These are phyloP conservation scores for Marasmius tenuissimus DNA, from an alignment of 1,284 basidiomycete species.

Conservation along the genomic window DNA sequence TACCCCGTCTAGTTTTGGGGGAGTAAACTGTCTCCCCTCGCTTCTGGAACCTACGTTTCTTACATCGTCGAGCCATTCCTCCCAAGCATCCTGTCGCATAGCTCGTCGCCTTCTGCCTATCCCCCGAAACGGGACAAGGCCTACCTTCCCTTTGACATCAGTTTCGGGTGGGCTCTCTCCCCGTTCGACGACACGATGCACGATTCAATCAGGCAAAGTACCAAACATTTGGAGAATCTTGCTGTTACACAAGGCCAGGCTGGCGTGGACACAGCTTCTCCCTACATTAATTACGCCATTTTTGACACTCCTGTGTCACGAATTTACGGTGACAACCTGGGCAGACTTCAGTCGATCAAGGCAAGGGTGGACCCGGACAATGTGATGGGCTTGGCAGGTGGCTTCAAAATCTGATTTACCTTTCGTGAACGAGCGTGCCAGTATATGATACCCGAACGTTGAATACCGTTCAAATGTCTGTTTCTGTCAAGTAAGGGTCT, in stretches of 20 bases:
- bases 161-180: slow-evolving; percentile 39
- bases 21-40: slow-evolving; percentile 23
- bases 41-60: slow-evolving; percentile 36
- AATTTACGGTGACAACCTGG: slow-evolving; percentile 50
- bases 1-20: slow-evolving; percentile 28
- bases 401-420: slow-evolving; percentile 29
- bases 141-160: slow-evolving; percentile 48
- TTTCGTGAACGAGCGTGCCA: no score
- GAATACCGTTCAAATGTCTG: no score
- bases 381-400: slow-evolving; percentile 60
- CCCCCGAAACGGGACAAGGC: slow-evolving; percentile 42
- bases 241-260: slow-evolving; percentile 43
- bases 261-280: slow-evolving; percentile 32
- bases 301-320: slow-evolving; percentile 41
- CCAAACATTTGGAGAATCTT: slow-evolving; percentile 33
- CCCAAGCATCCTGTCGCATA: slow-evolving; percentile 40
- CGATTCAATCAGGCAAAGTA: slow-evolving; percentile 37
- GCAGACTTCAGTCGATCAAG: slow-evolving; percentile 38
- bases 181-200: slow-evolving; percentile 38
- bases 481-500: no score
- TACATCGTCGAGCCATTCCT: slow-evolving; percentile 62
- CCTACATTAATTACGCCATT: slow-evolving; percentile 57
- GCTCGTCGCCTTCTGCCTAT: slow-evolving; percentile 39
- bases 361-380: slow-evolving; percentile 44
- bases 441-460: no score